Base-by-base conservation (phyloP, 1,284 basidiomycete genomes). In the Butyriboletus regius region DNA sequence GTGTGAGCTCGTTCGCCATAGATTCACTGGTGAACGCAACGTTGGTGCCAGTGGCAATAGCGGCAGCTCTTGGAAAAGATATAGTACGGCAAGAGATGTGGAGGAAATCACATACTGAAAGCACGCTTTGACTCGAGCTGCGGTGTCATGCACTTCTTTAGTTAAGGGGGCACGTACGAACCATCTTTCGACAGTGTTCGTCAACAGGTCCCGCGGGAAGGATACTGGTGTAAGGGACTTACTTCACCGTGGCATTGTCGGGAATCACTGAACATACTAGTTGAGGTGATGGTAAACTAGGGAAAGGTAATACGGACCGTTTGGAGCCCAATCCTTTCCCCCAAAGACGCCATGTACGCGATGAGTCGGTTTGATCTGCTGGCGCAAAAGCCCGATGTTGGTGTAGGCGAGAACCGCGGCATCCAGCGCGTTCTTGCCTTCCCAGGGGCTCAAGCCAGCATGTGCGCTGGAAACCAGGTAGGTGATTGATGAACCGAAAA, bases 351-450 rank as follows among this genome's bases (percentile, higher is more conserved):
- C 83, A 58, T 88, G 83, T 2, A 85, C 72, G 14, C 81, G 77
- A 54, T 79, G 73, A 1, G 75, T 75, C 0, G 82, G 80, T 38
- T 72, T 71, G 18, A 85, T 73, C 57, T 90, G 88, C 64, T 91
- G 88, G n/a, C 87, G 76, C 18, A 90, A 73, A 4, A 77, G 78
- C 1, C 82, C 80, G 26, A 90, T 78, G 47, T 81, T 81, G 48
- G 74, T 79, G 64, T 89, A 89, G 10, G 82, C 82, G 4, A 85
- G 72, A 13, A 87, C 81, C 3, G 82, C 87, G 1, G 87, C 88
- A 62, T 89, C 87, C 12, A 87, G 70, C 1, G 88, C 83, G 56
- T 89, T 90, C 55, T 71, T 73, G 9, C 84, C 88, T 64, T 87
- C 82, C 84, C 83, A 87, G 31, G 82, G 85, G 10, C 80, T 81